Base-by-base conservation (phyloP, 1,139 yeast species). In the Suhomyces choctaworum region DNA sequence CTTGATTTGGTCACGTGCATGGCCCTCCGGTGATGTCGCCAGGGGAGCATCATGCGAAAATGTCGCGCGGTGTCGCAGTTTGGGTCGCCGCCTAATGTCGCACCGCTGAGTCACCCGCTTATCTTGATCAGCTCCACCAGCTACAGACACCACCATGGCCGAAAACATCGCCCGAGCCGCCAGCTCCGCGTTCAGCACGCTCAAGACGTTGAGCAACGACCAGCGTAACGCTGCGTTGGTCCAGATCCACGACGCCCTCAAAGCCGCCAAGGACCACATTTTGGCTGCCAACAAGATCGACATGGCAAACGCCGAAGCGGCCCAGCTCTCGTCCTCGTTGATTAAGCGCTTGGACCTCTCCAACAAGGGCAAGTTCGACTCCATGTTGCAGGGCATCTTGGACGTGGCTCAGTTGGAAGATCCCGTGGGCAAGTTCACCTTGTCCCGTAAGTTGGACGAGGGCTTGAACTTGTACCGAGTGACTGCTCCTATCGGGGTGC, bases 401-500 rank as follows among this genome's bases (percentile, higher is more conserved):
- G 98, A 94, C 51, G 98, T 94, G 12, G 94, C 95, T 1, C 73
- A 73, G 3, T 70, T 94, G 42, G 85, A 81, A 21, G 97, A 94
- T 56, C 97, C 98, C 16, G 82, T 90, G 24, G 97, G 97, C 9
- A 83, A 82, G 55, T 64, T 85, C 46, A 84, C 94, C 1, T 66
- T 90, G 50, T 90, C 95, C 27, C 79, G 82, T 26, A 78, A 87
- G 58, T 68, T 94, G 25, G 99, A 94, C 58, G 95, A 88, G 31
- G 95, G 87, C 5, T 74, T 94, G 47, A 83, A 81, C 36, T 68
- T 94, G 43, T 84, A 80, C 59, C 69, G 96, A 51, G 74, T 92
- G 10, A 83, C 96, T 4, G 84, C 96, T 20, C 98, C 98, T 11
- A 89, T 94, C 7, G 99, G 99, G 10, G 97, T 89, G 0, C 62